phyloP scores from a whole-genome alignment of 805 yeast genomes.

The Debaryomyces tyrocola region DNA sequence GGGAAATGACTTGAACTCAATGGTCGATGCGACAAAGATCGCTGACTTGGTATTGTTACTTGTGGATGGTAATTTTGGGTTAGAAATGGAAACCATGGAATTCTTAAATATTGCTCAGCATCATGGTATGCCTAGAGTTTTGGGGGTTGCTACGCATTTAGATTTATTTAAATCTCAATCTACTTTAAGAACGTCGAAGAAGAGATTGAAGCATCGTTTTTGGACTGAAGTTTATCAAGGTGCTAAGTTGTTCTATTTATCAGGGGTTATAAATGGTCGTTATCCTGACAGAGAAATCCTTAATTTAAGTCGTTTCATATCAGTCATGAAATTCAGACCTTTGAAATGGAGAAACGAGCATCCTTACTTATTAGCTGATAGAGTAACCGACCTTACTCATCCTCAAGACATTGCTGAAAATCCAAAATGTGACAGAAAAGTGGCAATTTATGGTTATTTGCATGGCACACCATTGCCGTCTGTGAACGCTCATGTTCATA shows the following conservation, averaged over 20 bases:
- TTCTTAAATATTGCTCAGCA: conserved; percentile 93
- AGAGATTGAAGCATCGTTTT: conserved; percentile 86
- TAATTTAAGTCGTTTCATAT: conserved; percentile 86
- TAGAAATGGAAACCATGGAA: conserved; percentile 99
- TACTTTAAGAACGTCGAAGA: conserved; percentile 87
- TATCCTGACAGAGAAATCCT: conserved; percentile 96
- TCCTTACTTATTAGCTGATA: conserved; percentile 87
- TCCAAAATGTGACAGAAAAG: conserved; percentile 81
- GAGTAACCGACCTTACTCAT: conserved; percentile 92
- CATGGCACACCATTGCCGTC: conserved; percentile 88
- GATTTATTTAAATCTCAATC: conserved; percentile 90
- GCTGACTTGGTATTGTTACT: conserved; percentile 88
- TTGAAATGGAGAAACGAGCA: conserved; percentile 99
- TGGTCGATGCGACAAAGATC: conserved; percentile 94
- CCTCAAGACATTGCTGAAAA: conserved; percentile 78
- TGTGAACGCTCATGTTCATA: conserved; percentile 74
- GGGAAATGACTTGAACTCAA: conserved; percentile 86
- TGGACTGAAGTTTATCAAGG: conserved; percentile 99
- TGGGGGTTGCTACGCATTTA: conserved; percentile 93
- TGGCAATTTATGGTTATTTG: conserved; percentile 90
- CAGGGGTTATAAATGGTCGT: conserved; percentile 96
- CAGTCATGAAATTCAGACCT: conserved; percentile 99
- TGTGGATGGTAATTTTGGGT: conserved; percentile 96
- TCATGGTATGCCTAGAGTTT: conserved; percentile 97
- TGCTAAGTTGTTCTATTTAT: conserved; percentile 89